Evolutionary conservation across 331 rosid genomes (phyloP), one percentile per base, ranked within the genome.

Genomic region (Acacia pycnantha): DNA sequence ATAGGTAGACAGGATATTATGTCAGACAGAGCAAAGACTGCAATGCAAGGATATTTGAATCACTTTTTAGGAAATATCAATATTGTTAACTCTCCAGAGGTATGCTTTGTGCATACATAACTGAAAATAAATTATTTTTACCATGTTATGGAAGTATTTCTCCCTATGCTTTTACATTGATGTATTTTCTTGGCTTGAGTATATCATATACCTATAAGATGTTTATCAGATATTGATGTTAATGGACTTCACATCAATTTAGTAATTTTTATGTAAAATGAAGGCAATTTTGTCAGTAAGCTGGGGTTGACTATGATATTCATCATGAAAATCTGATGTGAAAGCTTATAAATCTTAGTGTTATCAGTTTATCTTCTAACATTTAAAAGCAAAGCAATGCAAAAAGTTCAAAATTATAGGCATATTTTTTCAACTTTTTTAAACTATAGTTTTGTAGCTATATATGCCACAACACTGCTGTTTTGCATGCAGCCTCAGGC

Each of bases 21-120:
- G 41, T 89, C 99, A 58, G 98, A 94, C 46, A 92, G 99, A 88
- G 93, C 97, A 74, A 96, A 89, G 89, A 79, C 64, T 74, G 99
- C 99, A 76, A 96, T 96, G 99, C 98, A 94, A 88, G 99, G 98
- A 59, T 96, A 96, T 87, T 87, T 96, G 84, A 96, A 94, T 81
- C 97, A 96, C 91, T 96, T 96, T 87, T 84, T 96, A 78, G 98
- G 98, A 82, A 96, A 96, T 82, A 89, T 92, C 85, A 91, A 91
- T 83, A 90, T 96, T 61, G 98, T 96, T 76, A 96, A 96, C 83
- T 94, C 99, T 77, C 97, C 77, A 85, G 99, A 96, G 99, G 98
- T 96, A 88, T 80, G 84, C 70, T 85, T 82, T 71, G 77, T 75
- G 77, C 74, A 44, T 84, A 46, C 59, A 26, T 14, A 13, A 14